These are phyloP conservation scores for Aquilaria yunnanensis DNA, from an alignment of 345 rosid genomes.

Conservation along the genomic window DNA sequence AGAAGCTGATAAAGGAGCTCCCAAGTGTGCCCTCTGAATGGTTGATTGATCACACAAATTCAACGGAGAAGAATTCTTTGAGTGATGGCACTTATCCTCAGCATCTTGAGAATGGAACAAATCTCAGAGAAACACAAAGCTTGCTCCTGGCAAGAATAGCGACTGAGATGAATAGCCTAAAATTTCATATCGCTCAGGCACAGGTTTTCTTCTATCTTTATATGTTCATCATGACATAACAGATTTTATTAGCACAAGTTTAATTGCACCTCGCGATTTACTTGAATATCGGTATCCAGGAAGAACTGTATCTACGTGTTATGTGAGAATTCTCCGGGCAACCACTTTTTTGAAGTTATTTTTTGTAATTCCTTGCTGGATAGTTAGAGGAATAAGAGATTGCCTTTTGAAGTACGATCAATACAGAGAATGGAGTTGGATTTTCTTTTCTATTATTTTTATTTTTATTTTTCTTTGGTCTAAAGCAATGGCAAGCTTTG, in stretches of 20 bases:
- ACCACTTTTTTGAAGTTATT: too few relatives aligned
- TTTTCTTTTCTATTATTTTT: too few relatives aligned
- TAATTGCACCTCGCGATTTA: not conserved
- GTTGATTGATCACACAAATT: constrained; percentile 59
- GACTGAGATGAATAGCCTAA: constrained; percentile 94
- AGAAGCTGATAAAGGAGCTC: constrained; percentile 90
- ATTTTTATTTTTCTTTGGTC: too few relatives aligned
- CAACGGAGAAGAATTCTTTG: constrained; percentile 30
- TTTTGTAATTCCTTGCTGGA: too few relatives aligned
- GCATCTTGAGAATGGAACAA: constrained; percentile 62
- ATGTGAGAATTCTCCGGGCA: too few relatives aligned
- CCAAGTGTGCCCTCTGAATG: constrained; percentile 80
- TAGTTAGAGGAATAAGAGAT: too few relatives aligned
- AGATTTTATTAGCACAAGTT: not conserved
- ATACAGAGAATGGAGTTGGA: too few relatives aligned
- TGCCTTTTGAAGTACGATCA: too few relatives aligned
- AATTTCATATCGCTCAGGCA: constrained; percentile 85
- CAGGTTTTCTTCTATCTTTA: constrained; percentile 56
- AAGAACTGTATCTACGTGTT: too few relatives aligned
- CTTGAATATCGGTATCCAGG: too few relatives aligned
- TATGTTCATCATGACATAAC: not conserved
- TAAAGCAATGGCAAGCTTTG: too few relatives aligned
- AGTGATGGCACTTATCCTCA: constrained; percentile 37
- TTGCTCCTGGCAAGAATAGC: constrained; percentile 97
- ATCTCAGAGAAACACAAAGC: constrained; percentile 89